Percentiles rank a stretch among this genome's conserved stretches.
These are phyloP conservation scores for Lactarius indigo DNA, from an alignment of 768 basidiomycete genomes.

Conservation along the genomic window DNA sequence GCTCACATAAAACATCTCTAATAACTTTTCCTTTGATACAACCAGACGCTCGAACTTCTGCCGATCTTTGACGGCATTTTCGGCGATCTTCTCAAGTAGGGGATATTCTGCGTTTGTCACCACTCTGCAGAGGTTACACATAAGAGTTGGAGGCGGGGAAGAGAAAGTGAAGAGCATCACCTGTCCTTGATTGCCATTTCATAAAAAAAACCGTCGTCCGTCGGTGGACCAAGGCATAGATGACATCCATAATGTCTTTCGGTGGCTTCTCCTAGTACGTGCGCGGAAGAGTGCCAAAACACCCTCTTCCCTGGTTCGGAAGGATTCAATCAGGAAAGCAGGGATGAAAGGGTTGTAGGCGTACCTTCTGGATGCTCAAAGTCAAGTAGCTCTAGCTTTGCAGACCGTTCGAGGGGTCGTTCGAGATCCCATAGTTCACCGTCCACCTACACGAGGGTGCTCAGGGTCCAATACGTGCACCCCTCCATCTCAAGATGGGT, in stretches of 20 bases:
- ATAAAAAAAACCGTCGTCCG: conserved; percentile 98
- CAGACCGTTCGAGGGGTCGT: conserved; percentile 84
- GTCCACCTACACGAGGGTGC: conserved; percentile 54
- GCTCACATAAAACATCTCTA: conserved; percentile 90
- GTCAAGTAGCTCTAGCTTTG: conserved; percentile 80
- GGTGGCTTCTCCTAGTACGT: conserved; percentile 94
- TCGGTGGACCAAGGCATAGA: conserved; percentile 94
- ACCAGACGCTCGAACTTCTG: conserved; percentile 95
- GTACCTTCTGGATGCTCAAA: conserved; percentile 89
- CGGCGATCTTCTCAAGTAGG: conserved; percentile 82
- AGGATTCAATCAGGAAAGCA: background rate
- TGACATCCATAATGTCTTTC: conserved; percentile 97
- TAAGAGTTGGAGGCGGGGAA: background rate
- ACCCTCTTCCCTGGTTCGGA: conserved; percentile 78
- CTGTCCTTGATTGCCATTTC: conserved; percentile 91
- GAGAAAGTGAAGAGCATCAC: conserved; percentile 34
- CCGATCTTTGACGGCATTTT: conserved; percentile 89
- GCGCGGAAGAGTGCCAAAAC: conserved; percentile 99
- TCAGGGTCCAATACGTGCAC: conserved; percentile 9
- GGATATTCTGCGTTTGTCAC: conserved; percentile 84
- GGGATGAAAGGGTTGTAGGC: conserved; percentile 7
- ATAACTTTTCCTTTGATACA: conserved; percentile 88
- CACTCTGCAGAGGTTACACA: conserved; percentile 44
- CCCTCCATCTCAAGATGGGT: background rate
- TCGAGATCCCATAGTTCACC: conserved; percentile 92